Percentiles rank a stretch among this genome's conserved stretches.
These are phyloP conservation scores for Cudoniella acicularis DNA, from an alignment of 495 filamentous ascomycete species.

Conservation along the genomic window DNA sequence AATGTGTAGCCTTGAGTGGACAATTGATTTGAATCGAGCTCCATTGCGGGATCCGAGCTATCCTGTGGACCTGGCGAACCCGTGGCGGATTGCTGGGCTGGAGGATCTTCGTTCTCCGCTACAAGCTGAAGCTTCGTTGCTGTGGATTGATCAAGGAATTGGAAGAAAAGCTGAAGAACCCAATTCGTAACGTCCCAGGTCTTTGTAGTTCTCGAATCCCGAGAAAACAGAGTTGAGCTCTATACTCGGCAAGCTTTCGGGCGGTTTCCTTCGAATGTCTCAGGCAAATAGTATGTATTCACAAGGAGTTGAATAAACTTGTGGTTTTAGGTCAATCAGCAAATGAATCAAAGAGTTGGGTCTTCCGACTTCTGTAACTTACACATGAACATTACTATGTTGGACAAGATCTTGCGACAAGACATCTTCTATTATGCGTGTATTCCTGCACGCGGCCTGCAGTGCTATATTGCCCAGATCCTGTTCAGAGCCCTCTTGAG, in stretches of 20 bases:
- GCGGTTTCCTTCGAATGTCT: constrained; percentile 35
- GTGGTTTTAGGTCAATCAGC: constrained; percentile 34
- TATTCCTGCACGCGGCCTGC: constrained; percentile 41
- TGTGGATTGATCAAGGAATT: constrained; percentile 41
- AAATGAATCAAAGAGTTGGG: not conserved
- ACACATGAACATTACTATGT: constrained; percentile 43
- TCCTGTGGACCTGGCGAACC: not conserved
- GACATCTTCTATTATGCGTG: constrained; percentile 43
- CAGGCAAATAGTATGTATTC: constrained; percentile 45
- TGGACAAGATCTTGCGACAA: constrained; percentile 43
- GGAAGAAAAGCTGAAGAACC: constrained; percentile 44
- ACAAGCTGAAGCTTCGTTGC: constrained; percentile 34
- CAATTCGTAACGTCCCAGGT: constrained; percentile 47
- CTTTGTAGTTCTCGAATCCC: constrained; percentile 43
- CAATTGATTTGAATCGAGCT: not conserved
- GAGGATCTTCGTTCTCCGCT: not conserved
- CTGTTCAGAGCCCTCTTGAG: constrained; percentile 24
- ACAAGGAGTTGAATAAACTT: constrained; percentile 43
- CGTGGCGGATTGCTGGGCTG: not conserved
- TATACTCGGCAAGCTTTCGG: constrained; percentile 42
- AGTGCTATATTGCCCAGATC: constrained; percentile 35
- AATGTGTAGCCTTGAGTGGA: not conserved
- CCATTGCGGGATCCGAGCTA: not conserved
- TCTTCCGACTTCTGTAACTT: too few species aligned
- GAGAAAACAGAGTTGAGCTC: constrained; percentile 42